Base-by-base conservation (phyloP, 1,284 basidiomycete species). In the Pseudozyma tsukubaensis region DNA sequence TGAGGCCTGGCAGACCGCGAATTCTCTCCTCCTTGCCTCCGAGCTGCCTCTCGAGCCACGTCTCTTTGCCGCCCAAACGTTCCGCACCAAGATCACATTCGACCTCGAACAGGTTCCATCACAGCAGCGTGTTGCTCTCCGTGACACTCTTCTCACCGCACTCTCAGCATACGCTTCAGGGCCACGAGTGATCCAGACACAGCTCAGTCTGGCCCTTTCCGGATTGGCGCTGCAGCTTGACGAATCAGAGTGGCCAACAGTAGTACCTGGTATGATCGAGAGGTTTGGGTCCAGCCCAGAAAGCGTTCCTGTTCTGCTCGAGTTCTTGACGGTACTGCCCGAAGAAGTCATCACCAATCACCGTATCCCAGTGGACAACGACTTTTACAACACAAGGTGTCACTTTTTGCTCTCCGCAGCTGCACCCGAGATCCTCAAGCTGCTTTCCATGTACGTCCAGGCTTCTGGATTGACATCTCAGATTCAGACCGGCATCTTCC, bases 1-100 rank as follows among this genome's bases (percentile, higher is more conserved):
- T 83, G 93, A 97, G 85, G 96, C 97, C 79, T 99, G 97, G 97
- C 88, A 91, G 77, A 94, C 92, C 50, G 96, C 94, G 86, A 96
- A 97, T 86, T 87, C 91, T 79, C 89, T 99, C 66, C 89, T 99
- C 59, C 89, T 92, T 61, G 90, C 91, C 3, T 89, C 90, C 50
- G 92, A 94, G 74, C 89, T 91, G 5, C 92, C 94, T 1, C 85
- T 89, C 50, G 89, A 94, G 62, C 93, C 93, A 37, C 92, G 94
- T 81, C 86, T 98, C 50, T 98, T 99, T 84, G 94, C 95, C 16
- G 94, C 96, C 0, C 97, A 99, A 86, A 99, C 97, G 0, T 94
- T 99, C 84, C 89, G 96, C 81, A 89, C 92, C 64, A 99, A 99
- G 64, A 94, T 98, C 78, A 94, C 91, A 9, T 99, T 95, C 85